Evolutionary conservation across 305 asterid genomes (phyloP), one percentile per base, ranked within the genome.

Genomic region (Fraxinus dipetala): DNA sequence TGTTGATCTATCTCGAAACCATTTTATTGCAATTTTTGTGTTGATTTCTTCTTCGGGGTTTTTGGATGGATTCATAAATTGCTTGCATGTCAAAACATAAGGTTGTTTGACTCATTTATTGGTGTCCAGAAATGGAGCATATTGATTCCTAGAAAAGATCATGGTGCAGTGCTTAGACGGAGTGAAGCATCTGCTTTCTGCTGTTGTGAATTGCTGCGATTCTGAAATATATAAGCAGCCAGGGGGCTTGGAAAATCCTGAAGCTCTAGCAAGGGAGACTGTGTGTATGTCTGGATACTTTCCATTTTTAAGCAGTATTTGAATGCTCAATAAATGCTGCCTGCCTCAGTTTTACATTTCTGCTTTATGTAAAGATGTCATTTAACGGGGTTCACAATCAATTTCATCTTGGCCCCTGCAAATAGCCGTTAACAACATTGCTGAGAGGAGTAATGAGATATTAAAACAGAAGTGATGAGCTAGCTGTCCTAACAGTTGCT

Each of bases 241-340:
- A 14, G 85, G 90, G 78, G 95, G 93, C 84, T 78, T 93, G 82
- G 90, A 88, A 45, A 86, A 93, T 93, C 98, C 97, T 78, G 98
- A 92, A 90, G 87, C 87, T 84, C 91, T 93, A 79, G 97, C 97
- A 20, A 89, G 97, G 89, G 97, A 91, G 86, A 92, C 98, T 13
- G 96, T 93, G 73, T 95, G 98, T 94, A 89, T 74, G 98, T 86
- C 75, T 72, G 59, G 79, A 72, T 26, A 67, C 31, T 75, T 34
- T 70, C 67, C 26, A 16, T 4, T 38, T 48, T 79, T 80, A 54
- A 54, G 74, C 72, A 36, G 76, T 28, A 72, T 36, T 78, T 61
- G 31, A 48, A 30, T 75, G 13, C 20, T 67, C 0, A 28, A 59
- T 11, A 24, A 65, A 6, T 63, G 54, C 36, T 65, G 48, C 30